These are phyloP conservation scores for Bryoglossum gracile DNA, from an alignment of 495 filamentous ascomycete genomes.

Conservation along the genomic window DNA sequence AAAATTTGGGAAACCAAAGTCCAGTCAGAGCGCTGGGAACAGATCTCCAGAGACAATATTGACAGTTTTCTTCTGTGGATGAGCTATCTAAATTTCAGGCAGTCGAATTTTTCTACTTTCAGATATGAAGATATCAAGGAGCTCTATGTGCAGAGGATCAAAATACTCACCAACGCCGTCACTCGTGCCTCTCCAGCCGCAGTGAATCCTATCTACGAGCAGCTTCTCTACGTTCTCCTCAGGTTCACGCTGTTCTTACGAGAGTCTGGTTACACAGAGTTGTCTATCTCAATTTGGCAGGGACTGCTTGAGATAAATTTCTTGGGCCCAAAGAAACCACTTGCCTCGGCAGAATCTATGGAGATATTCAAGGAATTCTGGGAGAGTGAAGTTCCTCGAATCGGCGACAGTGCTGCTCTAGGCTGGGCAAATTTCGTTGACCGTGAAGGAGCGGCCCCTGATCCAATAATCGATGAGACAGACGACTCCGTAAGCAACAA, in stretches of 20 bases:
- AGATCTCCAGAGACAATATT: slow-evolving; percentile 49
- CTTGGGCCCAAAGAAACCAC: slow-evolving; percentile 37
- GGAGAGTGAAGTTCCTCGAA: slow-evolving; percentile 75
- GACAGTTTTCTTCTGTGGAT: slow-evolving; percentile 60
- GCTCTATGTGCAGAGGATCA: slow-evolving; percentile 50
- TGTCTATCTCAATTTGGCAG: slow-evolving; percentile 77
- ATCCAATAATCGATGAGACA: slow-evolving; percentile 26
- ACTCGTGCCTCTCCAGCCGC: slow-evolving; percentile 12
- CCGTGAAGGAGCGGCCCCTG: slow-evolving; percentile 31
- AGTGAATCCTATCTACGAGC: slow-evolving; percentile 31
- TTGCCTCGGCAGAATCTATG: slow-evolving; percentile 4
- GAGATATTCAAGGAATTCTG: slow-evolving; percentile 51
- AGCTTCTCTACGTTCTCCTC: slow-evolving; percentile 67
- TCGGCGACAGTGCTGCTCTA: slow-evolving; percentile 64
- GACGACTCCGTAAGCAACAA: slow-evolving; percentile 26
- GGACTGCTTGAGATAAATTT: slow-evolving; percentile 68
- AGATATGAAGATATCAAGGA: slow-evolving; percentile 55
- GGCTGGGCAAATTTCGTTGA: slow-evolving; percentile 59
- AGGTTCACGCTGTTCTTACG: slow-evolving; percentile 64
- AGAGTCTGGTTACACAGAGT: slow-evolving; percentile 76
- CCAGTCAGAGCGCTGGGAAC: slow-evolving; percentile 57
- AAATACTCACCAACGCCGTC: slow-evolving; percentile 34
- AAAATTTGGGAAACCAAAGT: slow-evolving; percentile 64
- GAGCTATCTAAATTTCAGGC: slow-evolving; percentile 66
- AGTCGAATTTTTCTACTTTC: slow-evolving; percentile 61